Conservation (phyloP, 169 alveolate genomes). For the Plasmodium knowlesi region DNA sequence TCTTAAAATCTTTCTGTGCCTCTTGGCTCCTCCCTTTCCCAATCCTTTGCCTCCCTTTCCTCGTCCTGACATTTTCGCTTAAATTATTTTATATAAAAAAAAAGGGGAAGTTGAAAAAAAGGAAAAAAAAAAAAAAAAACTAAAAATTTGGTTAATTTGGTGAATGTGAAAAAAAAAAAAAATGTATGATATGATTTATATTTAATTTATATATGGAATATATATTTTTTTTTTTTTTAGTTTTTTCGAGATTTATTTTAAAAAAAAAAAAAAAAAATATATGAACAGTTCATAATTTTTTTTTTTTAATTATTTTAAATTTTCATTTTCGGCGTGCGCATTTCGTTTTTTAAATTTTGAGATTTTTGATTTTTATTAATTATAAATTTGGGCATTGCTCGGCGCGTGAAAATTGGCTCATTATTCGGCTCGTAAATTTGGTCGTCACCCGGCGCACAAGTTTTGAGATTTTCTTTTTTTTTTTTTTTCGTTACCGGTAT, state of each 20-base stretch:
- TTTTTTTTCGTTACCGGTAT: background rate
- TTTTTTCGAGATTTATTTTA: constrained; percentile 23
- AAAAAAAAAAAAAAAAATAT: constrained; percentile 13
- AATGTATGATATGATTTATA: background rate
- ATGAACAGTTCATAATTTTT: background rate
- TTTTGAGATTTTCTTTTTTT: background rate
- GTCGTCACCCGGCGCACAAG: background rate
- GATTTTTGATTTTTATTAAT: background rate
- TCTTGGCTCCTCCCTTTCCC: constrained; percentile 99
- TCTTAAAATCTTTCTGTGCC: constrained; percentile 96
- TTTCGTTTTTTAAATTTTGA: constrained; percentile 12
- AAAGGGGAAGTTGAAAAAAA: constrained; percentile 2
- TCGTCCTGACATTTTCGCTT: constrained; percentile 93
- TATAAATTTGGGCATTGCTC: background rate
- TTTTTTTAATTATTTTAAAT: background rate
- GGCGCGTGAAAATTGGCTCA: background rate
- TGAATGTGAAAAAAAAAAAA: background rate
- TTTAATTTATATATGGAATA: background rate
- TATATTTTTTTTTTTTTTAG: constrained; percentile 26
- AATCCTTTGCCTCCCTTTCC: constrained; percentile 99
- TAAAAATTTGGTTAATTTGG: background rate
- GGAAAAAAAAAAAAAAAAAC: background rate
- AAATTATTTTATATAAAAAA: constrained; percentile 58
- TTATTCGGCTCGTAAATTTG: background rate
- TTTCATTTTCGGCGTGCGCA: background rate